These are phyloP conservation scores for Sclerotinia minor DNA, from an alignment of 2,329 filamentous ascomycete species.

Conservation along the genomic window DNA sequence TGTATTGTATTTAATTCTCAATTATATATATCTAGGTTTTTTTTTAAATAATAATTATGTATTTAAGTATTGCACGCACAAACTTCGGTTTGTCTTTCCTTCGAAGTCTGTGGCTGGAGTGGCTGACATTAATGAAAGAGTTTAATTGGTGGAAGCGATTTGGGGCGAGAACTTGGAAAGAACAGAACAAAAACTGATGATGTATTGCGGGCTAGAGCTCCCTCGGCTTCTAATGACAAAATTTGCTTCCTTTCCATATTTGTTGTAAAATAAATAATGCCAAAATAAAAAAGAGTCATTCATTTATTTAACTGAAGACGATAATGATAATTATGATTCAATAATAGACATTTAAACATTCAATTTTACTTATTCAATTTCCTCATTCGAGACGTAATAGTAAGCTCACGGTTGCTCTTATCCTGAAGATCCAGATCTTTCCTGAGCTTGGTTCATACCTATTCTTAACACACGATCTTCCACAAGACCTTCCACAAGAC, in stretches of 20 bases:
- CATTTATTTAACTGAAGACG: not conserved
- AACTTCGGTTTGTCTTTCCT: not conserved
- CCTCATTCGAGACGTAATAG: not conserved
- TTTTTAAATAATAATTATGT: no score
- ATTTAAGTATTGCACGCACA: not conserved
- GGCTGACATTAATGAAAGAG: not conserved
- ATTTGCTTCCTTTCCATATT: conserved; percentile 11
- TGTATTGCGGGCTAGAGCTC: conserved; percentile 11
- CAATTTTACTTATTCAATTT: not conserved
- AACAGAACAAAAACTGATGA: conserved; percentile 3
- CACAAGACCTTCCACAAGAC: conserved; percentile 15
- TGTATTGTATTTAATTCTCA: not conserved
- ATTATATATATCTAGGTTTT: no score
- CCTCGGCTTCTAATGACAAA: conserved; percentile 10
- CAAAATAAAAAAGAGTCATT: not conserved
- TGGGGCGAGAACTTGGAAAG: conserved; percentile 5
- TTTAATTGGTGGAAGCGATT: conserved; percentile 1
- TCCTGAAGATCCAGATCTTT: not conserved
- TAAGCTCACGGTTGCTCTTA: not conserved
- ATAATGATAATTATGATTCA: not conserved
- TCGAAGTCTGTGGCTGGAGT: not conserved
- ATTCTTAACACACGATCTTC: conserved; percentile 5
- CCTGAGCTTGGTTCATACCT: not conserved
- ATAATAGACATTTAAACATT: conserved; percentile 2
- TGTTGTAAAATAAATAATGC: not conserved